phyloP scores from a whole-genome alignment of 371 early-diverging fungal species.

The Mucor irregularis region DNA sequence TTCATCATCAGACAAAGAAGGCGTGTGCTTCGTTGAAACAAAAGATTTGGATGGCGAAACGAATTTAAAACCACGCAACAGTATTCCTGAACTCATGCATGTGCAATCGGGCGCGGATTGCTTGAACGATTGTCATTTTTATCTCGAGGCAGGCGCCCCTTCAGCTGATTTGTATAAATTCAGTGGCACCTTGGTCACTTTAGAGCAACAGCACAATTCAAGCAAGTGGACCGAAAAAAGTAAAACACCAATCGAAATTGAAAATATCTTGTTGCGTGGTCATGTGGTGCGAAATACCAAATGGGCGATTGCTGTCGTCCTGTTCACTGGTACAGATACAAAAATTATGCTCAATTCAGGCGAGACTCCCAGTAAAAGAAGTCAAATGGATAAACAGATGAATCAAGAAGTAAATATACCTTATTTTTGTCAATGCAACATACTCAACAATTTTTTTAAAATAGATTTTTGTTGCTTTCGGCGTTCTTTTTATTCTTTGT shows the following conservation, averaged over 20 bases:
- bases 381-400: conserved; percentile 88
- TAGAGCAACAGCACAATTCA: conserved; percentile 16
- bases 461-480: conserved; percentile 76
- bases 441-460: no score
- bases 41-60: conserved; percentile 97
- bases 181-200: conserved; percentile 57
- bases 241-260: conserved; percentile 69
- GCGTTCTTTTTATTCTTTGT: conserved; percentile 73
- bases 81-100: conserved; percentile 63
- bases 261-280: conserved; percentile 90
- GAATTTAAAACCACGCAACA: conserved; percentile 83
- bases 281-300: conserved; percentile 88
- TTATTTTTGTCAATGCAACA: no score
- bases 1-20: conserved; percentile 71
- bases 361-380: conserved; percentile 84
- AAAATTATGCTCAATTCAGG: conserved; percentile 91
- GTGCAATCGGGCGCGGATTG: conserved; percentile 68
- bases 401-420: conserved; percentile 79
- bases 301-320: conserved; percentile 81
- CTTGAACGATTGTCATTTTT: conserved; percentile 50
- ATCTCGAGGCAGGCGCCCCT: conserved; percentile 74
- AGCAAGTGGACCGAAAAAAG: conserved; percentile 26
- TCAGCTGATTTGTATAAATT: conserved; percentile 68
- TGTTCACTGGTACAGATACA: conserved; percentile 91
- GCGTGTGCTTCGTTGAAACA: conserved; percentile 89